Conservation (phyloP, 148 eudicot species). For the Drosera capensis region DNA sequence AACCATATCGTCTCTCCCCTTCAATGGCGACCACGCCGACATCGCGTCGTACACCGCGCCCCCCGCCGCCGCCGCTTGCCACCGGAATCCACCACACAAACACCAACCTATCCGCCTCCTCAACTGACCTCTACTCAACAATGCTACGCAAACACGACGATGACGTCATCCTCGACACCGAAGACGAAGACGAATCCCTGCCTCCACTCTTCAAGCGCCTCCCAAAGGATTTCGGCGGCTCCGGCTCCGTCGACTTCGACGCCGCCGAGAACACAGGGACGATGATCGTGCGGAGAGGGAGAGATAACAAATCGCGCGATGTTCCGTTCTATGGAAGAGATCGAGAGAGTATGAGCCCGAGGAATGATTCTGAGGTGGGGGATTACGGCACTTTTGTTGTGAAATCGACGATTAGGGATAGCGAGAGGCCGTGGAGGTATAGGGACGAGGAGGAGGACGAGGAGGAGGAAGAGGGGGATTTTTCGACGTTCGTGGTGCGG, state of each 20-base stretch:
- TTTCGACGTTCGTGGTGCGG: constrained; percentile 66
- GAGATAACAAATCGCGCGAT: constrained; percentile 18
- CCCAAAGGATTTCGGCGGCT: constrained; percentile 83
- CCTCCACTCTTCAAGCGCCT: constrained; percentile 84
- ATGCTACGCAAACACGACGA: constrained; percentile 25
- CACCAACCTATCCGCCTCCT: too few species aligned
- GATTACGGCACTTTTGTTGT: constrained; percentile 34
- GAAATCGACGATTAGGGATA: constrained; percentile 1
- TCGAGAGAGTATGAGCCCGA: constrained; percentile 12
- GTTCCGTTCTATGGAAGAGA: constrained; percentile 9
- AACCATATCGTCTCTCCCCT: too few species aligned
- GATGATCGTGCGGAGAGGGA: constrained; percentile 35
- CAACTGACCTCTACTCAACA: constrained; percentile 39
- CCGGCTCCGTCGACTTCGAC: constrained; percentile 25
- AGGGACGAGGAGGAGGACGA: constrained; percentile 9
- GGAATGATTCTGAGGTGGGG: constrained; percentile 14
- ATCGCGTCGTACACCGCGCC: too few species aligned
- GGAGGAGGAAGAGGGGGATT: constrained; percentile 29
- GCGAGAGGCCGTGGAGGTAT: constrained; percentile 6
- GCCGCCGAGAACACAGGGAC: constrained; percentile 46
- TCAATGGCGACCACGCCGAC: too few species aligned
- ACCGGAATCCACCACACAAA: too few species aligned
- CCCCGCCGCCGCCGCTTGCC: too few species aligned
- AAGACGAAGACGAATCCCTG: constrained; percentile 45
- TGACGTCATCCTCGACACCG: constrained; percentile 19